A percentile compares a stretch with the other conserved stretches of the same genome.
These are phyloP conservation scores for Dothistroma septosporum DNA, from an alignment of 2,329 filamentous ascomycete species.

Conservation along the genomic window DNA sequence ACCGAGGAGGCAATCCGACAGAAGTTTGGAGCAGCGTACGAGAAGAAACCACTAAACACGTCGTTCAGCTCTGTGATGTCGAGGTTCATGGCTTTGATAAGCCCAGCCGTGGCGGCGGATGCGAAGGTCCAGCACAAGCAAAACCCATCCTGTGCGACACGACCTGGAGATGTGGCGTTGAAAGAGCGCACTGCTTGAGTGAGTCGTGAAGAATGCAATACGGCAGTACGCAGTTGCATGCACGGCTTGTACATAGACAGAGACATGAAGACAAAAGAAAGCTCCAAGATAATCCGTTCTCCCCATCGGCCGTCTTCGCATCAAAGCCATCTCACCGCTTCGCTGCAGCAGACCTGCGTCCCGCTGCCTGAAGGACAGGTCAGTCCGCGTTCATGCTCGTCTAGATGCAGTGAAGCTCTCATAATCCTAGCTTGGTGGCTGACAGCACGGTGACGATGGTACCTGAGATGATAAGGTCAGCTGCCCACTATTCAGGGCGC, in stretches of 20 bases:
- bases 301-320: neutral
- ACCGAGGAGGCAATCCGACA: slow-evolving; percentile 59
- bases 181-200: neutral
- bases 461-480: neutral
- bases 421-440: neutral
- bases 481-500: neutral
- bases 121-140: neutral
- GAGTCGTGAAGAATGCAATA: neutral
- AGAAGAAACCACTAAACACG: neutral
- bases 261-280: neutral
- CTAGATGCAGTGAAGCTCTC: neutral
- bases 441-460: neutral
- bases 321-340: neutral
- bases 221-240: neutral
- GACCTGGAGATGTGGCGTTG: neutral
- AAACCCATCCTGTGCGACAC: neutral
- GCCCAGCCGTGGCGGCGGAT: neutral
- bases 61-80: neutral
- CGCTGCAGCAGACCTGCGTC: neutral
- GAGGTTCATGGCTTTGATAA: neutral
- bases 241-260: neutral
- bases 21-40: slow-evolving; percentile 45
- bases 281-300: no score
- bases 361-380: neutral
- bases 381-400: neutral